phyloP scores from a whole-genome alignment of 2,329 filamentous ascomycete genomes.

The Talaromyces sp. region DNA sequence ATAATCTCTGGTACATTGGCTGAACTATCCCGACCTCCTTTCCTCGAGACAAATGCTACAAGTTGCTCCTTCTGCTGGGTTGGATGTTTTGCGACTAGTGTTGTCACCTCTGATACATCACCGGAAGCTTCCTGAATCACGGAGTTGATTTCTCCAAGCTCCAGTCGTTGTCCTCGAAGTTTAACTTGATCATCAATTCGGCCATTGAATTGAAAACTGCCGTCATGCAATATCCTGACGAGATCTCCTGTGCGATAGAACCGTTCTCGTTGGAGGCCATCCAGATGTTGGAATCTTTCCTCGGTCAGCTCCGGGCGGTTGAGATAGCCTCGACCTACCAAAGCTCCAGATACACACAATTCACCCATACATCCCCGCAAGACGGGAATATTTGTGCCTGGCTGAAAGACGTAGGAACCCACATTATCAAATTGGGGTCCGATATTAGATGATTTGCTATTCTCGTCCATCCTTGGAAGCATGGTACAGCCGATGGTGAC shows the following conservation, averaged over 20 bases:
- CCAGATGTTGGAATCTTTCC: slow-evolving; percentile 69
- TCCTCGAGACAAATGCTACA: slow-evolving; percentile 65
- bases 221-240: slow-evolving; percentile 74
- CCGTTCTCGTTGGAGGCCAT: slow-evolving; percentile 51
- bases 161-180: slow-evolving; percentile 79
- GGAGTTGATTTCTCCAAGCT: slow-evolving; percentile 88
- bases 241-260: slow-evolving; percentile 89
- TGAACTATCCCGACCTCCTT: slow-evolving; percentile 11
- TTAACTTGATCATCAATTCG: slow-evolving; percentile 91
- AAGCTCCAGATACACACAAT: slow-evolving; percentile 78
- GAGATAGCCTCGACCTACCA: slow-evolving; percentile 87
- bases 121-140: slow-evolving; percentile 63
- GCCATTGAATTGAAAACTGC: slow-evolving; percentile 81
- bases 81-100: slow-evolving; percentile 69
- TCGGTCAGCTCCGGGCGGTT: slow-evolving; percentile 73
- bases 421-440: slow-evolving; percentile 84
- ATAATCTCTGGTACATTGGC: slow-evolving; percentile 33
- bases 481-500: slow-evolving; percentile 91
- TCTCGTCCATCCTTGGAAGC: slow-evolving; percentile 72
- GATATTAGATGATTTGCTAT: slow-evolving; percentile 83
- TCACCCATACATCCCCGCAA: slow-evolving; percentile 78
- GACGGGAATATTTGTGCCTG: slow-evolving; percentile 67
- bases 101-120: slow-evolving; percentile 66
- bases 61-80: slow-evolving; percentile 77
- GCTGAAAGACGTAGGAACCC: slow-evolving; percentile 72